These are phyloP conservation scores for Sarcomyxa edulis DNA, from an alignment of 768 basidiomycete species.

Conservation along the genomic window DNA sequence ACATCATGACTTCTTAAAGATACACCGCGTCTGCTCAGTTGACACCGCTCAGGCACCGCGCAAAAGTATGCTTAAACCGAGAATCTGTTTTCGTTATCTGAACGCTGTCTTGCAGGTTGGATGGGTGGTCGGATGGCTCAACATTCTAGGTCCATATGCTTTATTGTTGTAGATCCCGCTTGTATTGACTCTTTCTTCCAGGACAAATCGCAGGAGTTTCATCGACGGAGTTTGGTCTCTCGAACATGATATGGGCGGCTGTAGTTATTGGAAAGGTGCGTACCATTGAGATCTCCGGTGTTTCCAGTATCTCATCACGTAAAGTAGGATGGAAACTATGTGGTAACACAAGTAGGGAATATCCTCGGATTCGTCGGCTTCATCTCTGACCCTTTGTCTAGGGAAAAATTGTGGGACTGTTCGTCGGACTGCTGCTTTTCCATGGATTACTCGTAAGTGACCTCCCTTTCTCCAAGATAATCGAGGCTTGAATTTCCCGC, in stretches of 20 bases:
- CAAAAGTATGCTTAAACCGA: slow-evolving; percentile 38
- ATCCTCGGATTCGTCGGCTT: neutral
- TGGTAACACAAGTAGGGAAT: slow-evolving; percentile 46
- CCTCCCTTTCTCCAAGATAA: neutral
- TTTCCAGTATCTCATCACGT: too few species aligned
- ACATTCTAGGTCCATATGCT: slow-evolving; percentile 54
- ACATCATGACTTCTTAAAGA: slow-evolving; percentile 26
- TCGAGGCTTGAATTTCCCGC: slow-evolving; percentile 2
- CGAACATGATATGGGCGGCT: slow-evolving; percentile 78
- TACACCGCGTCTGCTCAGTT: slow-evolving; percentile 82
- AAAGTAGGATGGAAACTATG: slow-evolving; percentile 49
- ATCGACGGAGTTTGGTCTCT: slow-evolving; percentile 79
- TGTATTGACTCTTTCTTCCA: slow-evolving; percentile 14
- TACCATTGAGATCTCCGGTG: too few species aligned
- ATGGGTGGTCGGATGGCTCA: slow-evolving; percentile 82
- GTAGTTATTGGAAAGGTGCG: slow-evolving; percentile 52
- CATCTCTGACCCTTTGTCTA: slow-evolving; percentile 12
- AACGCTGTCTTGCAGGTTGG: slow-evolving; percentile 41
- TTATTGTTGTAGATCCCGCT: neutral
- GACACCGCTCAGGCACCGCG: slow-evolving; percentile 57
- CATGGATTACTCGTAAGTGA: slow-evolving; percentile 63
- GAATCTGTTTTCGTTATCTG: too few species aligned
- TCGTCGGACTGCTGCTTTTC: slow-evolving; percentile 66
- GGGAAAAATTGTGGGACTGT: slow-evolving; percentile 77
- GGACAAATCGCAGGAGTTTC: slow-evolving; percentile 83